These are phyloP conservation scores for Torulaspora indica DNA, from an alignment of 805 yeast species.

Conservation along the genomic window DNA sequence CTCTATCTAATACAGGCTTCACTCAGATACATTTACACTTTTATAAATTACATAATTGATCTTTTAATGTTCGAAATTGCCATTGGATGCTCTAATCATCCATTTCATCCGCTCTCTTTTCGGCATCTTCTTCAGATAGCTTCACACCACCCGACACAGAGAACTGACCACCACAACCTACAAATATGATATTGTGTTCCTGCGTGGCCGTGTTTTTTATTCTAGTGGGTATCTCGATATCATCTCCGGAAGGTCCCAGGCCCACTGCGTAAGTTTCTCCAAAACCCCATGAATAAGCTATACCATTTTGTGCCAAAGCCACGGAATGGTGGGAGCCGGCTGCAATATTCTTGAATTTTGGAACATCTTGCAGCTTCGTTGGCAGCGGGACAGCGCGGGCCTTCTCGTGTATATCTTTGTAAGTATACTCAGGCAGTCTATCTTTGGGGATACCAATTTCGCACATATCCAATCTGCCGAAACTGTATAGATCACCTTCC, in stretches of 20 bases:
- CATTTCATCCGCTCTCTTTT: conserved; percentile 45
- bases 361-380: conserved; percentile 56
- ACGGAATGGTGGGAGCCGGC: conserved; percentile 91
- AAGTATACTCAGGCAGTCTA: conserved; percentile 64
- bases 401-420: conserved; percentile 71
- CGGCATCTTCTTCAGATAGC: conserved; percentile 39
- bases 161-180: conserved; percentile 97
- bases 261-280: conserved; percentile 97
- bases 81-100: conserved; percentile 40
- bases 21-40: conserved; percentile 4
- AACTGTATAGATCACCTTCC: conserved; percentile 70
- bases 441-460: conserved; percentile 76
- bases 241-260: conserved; percentile 82
- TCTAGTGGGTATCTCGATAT: conserved; percentile 81
- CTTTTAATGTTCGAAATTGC: not conserved
- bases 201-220: conserved; percentile 92
- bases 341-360: conserved; percentile 56
- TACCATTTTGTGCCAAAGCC: conserved; percentile 79
- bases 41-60: conserved; percentile 7
- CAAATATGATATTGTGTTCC: conserved; percentile 58
- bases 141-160: conserved; percentile 78
- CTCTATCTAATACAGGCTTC: conserved; percentile 1
- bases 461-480: conserved; percentile 92
- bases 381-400: conserved; percentile 85
- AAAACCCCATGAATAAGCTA: conserved; percentile 94